Conservation (phyloP, 768 basidiomycete species). For the Saitozyma podzolica region DNA sequence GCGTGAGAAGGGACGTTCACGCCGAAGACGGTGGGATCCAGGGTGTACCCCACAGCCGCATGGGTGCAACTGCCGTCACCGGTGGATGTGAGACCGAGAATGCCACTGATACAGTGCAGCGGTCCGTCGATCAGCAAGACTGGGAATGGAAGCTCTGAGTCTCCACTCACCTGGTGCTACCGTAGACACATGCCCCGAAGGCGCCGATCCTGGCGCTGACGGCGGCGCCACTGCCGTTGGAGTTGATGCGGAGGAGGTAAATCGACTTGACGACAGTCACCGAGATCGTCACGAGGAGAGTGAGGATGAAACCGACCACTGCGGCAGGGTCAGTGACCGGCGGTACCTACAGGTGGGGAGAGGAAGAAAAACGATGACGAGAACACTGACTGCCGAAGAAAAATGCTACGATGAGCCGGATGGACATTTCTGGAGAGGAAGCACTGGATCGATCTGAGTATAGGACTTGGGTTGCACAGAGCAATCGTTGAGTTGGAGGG, state of each 20-base stretch:
- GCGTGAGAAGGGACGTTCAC: neutral
- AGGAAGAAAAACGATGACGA: too few relatives aligned
- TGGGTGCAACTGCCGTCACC: neutral
- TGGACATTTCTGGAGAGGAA: too few relatives aligned
- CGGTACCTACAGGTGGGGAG: too few relatives aligned
- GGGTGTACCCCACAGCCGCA: neutral
- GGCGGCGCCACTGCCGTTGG: too few relatives aligned
- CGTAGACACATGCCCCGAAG: neutral
- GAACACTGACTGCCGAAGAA: too few relatives aligned
- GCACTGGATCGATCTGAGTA: too few relatives aligned
- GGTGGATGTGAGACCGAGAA: neutral
- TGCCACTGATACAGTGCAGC: neutral
- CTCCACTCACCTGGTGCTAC: constrained; percentile 19
- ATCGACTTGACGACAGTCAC: constrained; percentile 81
- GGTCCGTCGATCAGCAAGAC: neutral
- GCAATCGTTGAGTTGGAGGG: too few relatives aligned
- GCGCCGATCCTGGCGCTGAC: too few relatives aligned
- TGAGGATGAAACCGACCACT: constrained; percentile 66
- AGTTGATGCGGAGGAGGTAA: constrained; percentile 36
- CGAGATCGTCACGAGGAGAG: constrained; percentile 74
- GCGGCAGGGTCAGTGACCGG: neutral
- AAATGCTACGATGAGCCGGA: too few relatives aligned
- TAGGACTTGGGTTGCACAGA: too few relatives aligned
- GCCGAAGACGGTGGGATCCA: constrained; percentile 9
- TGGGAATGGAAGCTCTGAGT: neutral